Percentiles rank a stretch among this genome's conserved stretches.
These are phyloP conservation scores for Rosellinia necatrix DNA, from an alignment of 2,329 filamentous ascomycete genomes.

Conservation along the genomic window DNA sequence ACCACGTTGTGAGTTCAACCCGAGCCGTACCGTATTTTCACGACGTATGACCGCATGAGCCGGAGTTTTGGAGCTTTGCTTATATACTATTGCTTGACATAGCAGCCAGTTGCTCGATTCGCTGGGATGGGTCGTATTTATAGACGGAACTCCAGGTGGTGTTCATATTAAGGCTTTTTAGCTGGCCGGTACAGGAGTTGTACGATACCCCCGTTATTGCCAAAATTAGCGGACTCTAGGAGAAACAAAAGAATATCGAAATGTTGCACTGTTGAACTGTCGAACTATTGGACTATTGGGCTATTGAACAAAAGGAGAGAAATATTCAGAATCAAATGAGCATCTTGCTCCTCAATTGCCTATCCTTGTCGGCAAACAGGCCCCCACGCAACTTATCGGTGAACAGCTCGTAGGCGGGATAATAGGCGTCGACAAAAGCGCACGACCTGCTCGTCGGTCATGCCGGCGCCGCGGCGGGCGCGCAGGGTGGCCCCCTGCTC, in stretches of 20 bases:
- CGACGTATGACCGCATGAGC: slow-evolving; percentile 27
- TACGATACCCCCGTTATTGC: slow-evolving; percentile 31
- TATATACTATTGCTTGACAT: slow-evolving; percentile 13
- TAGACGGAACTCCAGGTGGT: background rate
- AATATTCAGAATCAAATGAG: slow-evolving; percentile 47
- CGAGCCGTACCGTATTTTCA: slow-evolving; percentile 20
- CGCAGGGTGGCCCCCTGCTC: slow-evolving; percentile 79
- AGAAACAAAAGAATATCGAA: background rate
- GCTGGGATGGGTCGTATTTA: background rate
- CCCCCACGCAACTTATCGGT: slow-evolving; percentile 62
- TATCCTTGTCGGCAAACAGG: slow-evolving; percentile 57
- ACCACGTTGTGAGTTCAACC: background rate
- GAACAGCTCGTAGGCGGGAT: slow-evolving; percentile 74
- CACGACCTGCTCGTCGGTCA: slow-evolving; percentile 80
- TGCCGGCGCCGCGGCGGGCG: slow-evolving; percentile 69
- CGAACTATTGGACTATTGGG: too few relatives aligned
- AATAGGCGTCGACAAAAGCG: slow-evolving; percentile 73
- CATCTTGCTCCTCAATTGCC: slow-evolving; percentile 62
- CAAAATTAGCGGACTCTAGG: slow-evolving; percentile 6
- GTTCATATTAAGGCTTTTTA: slow-evolving; percentile 9
- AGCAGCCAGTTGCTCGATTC: background rate
- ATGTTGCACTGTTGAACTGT: too few relatives aligned
- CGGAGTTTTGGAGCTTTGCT: slow-evolving; percentile 24
- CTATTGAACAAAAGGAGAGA: too few relatives aligned
- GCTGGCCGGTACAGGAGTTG: slow-evolving; percentile 17